phyloP scores from a whole-genome alignment of 768 basidiomycete genomes.

The Kwoniella newhampshirensis region DNA sequence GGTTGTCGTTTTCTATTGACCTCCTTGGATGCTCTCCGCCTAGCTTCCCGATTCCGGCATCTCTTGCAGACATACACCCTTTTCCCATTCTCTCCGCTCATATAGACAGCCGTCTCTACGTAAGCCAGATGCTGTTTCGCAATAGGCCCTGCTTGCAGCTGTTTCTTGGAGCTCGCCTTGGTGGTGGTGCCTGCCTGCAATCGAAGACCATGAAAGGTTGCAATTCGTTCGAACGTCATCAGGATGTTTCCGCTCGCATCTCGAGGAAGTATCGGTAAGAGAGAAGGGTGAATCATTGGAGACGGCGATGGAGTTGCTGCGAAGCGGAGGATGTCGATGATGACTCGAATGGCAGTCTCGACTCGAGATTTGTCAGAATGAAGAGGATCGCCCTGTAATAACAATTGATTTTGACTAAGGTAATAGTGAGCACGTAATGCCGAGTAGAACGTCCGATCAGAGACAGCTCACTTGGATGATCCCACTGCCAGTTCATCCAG shows the following conservation, averaged over 20 bases:
- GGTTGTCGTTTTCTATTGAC: conserved; percentile 31
- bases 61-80: conserved; percentile 48
- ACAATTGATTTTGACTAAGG: conserved; percentile 24
- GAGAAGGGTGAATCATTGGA: conserved; percentile 19
- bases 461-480: conserved; percentile 21
- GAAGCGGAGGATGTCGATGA: conserved; percentile 39
- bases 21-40: conserved; percentile 39
- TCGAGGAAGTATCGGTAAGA: conserved; percentile 22
- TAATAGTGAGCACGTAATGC: not conserved
- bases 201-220: conserved; percentile 32
- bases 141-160: conserved; percentile 33
- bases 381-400: conserved; percentile 47
- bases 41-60: conserved; percentile 44
- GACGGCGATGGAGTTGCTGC: conserved; percentile 23
- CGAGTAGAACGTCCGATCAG: not conserved
- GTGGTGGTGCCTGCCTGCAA: conserved; percentile 46
- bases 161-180: conserved; percentile 44
- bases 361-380: conserved; percentile 43
- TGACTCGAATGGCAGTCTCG: conserved; percentile 47
- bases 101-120: conserved; percentile 50
- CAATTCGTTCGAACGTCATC: conserved; percentile 34
- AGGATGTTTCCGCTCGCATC: conserved; percentile 27
- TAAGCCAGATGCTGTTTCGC: conserved; percentile 35
- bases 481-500: conserved; percentile 27
- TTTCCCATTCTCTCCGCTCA: conserved; percentile 42